Conservation (phyloP, 495 filamentous ascomycete genomes). For the Daldinia grandis region DNA sequence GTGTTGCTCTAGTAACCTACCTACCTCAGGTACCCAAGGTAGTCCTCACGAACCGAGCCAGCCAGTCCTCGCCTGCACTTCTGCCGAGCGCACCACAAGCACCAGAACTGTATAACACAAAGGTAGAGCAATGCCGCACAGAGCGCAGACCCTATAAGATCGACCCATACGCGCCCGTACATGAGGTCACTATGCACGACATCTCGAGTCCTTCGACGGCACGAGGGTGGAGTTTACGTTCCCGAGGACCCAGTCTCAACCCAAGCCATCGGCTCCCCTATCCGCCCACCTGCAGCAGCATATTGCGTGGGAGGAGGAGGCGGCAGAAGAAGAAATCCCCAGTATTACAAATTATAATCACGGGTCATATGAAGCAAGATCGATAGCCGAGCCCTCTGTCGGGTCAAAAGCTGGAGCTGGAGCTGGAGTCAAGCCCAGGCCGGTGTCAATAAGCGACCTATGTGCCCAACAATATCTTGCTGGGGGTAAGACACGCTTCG, state of each 20-base stretch:
- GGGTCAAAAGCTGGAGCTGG: neutral
- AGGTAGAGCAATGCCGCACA: constrained; percentile 7
- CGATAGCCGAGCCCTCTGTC: neutral
- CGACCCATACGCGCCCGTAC: neutral
- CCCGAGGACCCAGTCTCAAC: neutral
- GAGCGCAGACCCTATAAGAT: constrained; percentile 8
- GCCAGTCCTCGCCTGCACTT: neutral
- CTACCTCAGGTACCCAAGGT: no score
- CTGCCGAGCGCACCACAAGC: constrained; percentile 26
- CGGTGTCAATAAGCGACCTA: neutral
- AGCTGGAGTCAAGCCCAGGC: neutral
- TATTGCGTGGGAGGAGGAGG: neutral
- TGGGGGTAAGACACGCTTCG: neutral
- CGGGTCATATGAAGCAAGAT: neutral
- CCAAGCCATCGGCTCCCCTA: neutral
- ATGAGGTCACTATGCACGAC: constrained; percentile 24
- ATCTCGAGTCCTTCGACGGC: constrained; percentile 26
- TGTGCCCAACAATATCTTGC: neutral
- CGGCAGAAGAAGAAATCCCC: neutral
- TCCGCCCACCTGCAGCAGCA: neutral
- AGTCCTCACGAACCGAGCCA: neutral
- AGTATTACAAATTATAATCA: neutral
- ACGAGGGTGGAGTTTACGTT: neutral
- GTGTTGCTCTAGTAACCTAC: neutral
- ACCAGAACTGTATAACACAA: constrained; percentile 16